Conservation (phyloP, 2,329 filamentous ascomycete genomes). For the Lasiodiplodia sp. region DNA sequence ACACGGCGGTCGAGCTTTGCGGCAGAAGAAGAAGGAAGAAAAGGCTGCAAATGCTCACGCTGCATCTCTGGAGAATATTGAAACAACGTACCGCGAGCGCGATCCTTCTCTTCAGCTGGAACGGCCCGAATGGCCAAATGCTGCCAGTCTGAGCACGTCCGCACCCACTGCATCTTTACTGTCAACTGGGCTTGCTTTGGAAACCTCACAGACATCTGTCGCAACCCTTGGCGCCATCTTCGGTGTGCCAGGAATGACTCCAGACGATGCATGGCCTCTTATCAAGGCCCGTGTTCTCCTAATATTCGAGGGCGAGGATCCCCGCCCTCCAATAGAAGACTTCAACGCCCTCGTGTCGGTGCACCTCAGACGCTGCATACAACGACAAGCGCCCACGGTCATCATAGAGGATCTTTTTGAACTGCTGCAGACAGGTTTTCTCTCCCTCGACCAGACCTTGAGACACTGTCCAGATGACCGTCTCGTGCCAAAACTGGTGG, state of each 20-base stretch:
- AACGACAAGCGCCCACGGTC: conserved; percentile 72
- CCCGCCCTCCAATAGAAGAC: conserved; percentile 81
- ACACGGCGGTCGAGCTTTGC: conserved; percentile 76
- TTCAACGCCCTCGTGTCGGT: conserved; percentile 81
- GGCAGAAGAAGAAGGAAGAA: conserved; percentile 73
- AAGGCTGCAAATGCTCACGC: conserved; percentile 52
- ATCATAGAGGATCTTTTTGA: conserved; percentile 80
- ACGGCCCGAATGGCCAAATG: conserved; percentile 46
- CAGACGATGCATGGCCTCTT: conserved; percentile 83
- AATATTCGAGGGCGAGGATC: conserved; percentile 82
- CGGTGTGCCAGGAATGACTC: conserved; percentile 56
- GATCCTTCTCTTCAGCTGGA: conserved; percentile 49
- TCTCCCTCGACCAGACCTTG: conserved; percentile 83
- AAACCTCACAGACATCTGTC: conserved; percentile 41
- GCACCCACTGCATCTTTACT: conserved; percentile 32
- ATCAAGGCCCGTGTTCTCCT: conserved; percentile 77
- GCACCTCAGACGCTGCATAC: conserved; percentile 79
- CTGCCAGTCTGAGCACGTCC: conserved; percentile 38
- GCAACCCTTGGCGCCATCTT: conserved; percentile 55
- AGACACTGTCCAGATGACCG: conserved; percentile 81
- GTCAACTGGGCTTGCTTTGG: conserved; percentile 19
- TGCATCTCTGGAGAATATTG: conserved; percentile 43
- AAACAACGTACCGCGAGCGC: conserved; percentile 43
- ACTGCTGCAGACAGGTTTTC: conserved; percentile 80
- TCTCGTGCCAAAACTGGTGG: conserved; percentile 87